phyloP scores from a whole-genome alignment of 1,139 yeast genomes.

The Debaryomyces udenii region DNA sequence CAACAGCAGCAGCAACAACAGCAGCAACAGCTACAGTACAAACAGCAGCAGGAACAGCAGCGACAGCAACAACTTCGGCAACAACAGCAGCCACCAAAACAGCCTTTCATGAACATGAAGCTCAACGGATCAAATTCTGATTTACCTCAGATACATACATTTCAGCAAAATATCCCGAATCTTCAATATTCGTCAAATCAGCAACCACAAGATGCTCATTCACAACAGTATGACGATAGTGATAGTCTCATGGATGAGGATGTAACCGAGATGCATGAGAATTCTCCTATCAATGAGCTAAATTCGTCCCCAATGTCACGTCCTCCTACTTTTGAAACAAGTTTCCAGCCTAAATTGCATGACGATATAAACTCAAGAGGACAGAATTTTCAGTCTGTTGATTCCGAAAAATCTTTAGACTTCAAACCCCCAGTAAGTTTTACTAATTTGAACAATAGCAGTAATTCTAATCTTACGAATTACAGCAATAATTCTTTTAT shows the following conservation, averaged over 20 bases:
- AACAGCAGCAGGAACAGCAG: constrained; percentile 17
- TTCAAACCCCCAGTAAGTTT: constrained; percentile 48
- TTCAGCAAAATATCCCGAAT: constrained; percentile 8
- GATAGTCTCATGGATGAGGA: constrained; percentile 50
- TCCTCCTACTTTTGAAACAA: constrained; percentile 5
- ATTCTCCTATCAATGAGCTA: constrained; percentile 16
- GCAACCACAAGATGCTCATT: neutral
- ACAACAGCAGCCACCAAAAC: constrained; percentile 11
- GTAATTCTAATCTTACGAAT: constrained; percentile 43
- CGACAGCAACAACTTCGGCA: constrained; percentile 17
- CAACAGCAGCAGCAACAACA: constrained; percentile 17
- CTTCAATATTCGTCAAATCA: constrained; percentile 2
- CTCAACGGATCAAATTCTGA: constrained; percentile 9
- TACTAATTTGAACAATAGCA: constrained; percentile 46
- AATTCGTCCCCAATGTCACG: constrained; percentile 7
- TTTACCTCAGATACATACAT: constrained; percentile 5
- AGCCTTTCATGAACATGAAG: constrained; percentile 1
- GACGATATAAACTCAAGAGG: constrained; percentile 1
- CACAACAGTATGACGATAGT: constrained; percentile 20
- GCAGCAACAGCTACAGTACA: constrained; percentile 14
- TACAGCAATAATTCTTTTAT: constrained; percentile 30
- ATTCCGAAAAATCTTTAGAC: constrained; percentile 35
- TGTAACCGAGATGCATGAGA: constrained; percentile 25
- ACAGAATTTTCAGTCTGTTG: constrained; percentile 40
- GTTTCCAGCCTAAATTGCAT: constrained; percentile 1